phyloP scores from a whole-genome alignment of 1,284 basidiomycete species.

The Marasmius fiardii region DNA sequence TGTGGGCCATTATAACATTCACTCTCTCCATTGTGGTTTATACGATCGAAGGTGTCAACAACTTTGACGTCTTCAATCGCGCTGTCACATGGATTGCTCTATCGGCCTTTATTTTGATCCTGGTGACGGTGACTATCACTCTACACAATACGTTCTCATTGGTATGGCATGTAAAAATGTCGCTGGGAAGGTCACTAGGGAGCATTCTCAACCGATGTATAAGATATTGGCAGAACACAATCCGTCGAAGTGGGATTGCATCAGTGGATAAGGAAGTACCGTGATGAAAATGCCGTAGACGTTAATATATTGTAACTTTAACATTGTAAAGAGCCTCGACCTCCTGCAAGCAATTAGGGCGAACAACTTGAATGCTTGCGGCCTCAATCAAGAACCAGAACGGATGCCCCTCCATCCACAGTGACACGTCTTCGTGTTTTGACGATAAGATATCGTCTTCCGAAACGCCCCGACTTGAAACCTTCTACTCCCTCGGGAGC shows the following conservation, averaged over 20 bases:
- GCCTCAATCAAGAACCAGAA: slow-evolving; percentile 38
- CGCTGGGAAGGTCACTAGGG: slow-evolving; percentile 13
- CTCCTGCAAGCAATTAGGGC: too few species aligned
- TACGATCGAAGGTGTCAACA: slow-evolving; percentile 32
- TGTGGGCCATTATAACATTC: slow-evolving; percentile 52
- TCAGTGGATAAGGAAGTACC: not conserved
- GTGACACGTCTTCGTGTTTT: slow-evolving; percentile 61
- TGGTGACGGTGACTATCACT: slow-evolving; percentile 31
- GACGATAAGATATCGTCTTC: slow-evolving; percentile 52
- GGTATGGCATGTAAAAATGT: slow-evolving; percentile 39
- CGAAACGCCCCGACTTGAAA: slow-evolving; percentile 38
- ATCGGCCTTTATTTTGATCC: slow-evolving; percentile 34
- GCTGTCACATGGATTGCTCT: slow-evolving; percentile 37
- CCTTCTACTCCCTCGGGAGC: not conserved
- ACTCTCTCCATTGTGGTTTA: slow-evolving; percentile 41
- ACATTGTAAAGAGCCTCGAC: too few species aligned
- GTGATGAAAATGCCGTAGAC: too few species aligned
- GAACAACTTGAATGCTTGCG: too few species aligned
- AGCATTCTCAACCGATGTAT: not conserved
- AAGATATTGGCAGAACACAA: not conserved
- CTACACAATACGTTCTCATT: slow-evolving; percentile 42
- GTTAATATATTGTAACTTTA: too few species aligned
- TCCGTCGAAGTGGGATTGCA: not conserved
- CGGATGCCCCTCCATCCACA: slow-evolving; percentile 58
- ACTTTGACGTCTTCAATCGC: slow-evolving; percentile 17